Conservation (phyloP, 148 eudicot genomes). For the Rhododendron griersonianum region DNA sequence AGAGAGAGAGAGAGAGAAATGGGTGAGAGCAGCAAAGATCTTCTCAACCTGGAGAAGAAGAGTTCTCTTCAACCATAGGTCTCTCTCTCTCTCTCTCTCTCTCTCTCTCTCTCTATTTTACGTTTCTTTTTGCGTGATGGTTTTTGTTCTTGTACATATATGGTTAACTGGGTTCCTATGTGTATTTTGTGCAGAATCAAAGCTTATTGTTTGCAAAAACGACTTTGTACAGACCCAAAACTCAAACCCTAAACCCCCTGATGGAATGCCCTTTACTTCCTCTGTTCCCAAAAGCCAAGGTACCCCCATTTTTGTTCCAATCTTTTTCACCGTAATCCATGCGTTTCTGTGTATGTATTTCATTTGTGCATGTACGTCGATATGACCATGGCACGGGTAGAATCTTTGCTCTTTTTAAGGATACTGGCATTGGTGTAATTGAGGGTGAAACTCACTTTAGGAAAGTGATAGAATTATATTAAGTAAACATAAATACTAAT, state of each 20-base stretch:
- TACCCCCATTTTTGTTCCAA: conserved; percentile 5
- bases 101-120: not conserved
- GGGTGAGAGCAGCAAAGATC: conserved; percentile 39
- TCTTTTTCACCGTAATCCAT: not conserved
- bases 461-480: not conserved
- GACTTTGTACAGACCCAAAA: conserved; percentile 13
- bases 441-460: too few species aligned
- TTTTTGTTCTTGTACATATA: not conserved
- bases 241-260: conserved; percentile 23
- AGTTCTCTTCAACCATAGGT: conserved; percentile 16
- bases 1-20: conserved; percentile 3
- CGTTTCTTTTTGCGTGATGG: not conserved
- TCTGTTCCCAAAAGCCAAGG: conserved; percentile 66
- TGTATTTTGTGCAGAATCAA: conserved; percentile 37
- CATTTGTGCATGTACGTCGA: too few species aligned
- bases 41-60: conserved; percentile 39
- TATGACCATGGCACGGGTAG: too few species aligned
- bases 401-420: too few species aligned
- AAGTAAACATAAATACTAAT: not conserved
- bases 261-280: conserved; percentile 27
- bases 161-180: not conserved
- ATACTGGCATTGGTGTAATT: not conserved
- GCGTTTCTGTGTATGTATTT: too few species aligned
- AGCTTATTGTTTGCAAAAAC: conserved; percentile 41
- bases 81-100: not conserved